A percentile compares a stretch with the other conserved stretches of the same genome.
These are phyloP conservation scores for Pythium coloratum DNA, from an alignment of 352 stramenopile genomes.

Conservation along the genomic window DNA sequence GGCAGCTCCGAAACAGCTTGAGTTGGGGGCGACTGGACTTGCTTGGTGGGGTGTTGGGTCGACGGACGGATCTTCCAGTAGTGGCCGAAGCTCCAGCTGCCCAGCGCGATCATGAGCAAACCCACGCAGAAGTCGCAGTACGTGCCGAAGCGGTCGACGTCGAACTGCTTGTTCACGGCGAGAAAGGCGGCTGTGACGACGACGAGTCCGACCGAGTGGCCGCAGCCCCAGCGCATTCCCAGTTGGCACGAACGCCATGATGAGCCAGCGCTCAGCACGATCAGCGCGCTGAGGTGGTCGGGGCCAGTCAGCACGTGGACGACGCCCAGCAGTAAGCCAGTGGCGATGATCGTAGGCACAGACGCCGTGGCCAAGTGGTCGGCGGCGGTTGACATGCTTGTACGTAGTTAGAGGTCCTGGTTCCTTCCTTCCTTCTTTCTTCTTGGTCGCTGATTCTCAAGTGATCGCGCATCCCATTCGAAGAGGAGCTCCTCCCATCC, in stretches of 20 bases:
- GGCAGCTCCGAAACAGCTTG: not conserved
- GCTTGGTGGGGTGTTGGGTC: not conserved
- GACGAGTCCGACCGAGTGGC: conserved; percentile 81
- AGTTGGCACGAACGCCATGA: conserved; percentile 70
- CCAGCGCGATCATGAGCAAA: conserved; percentile 53
- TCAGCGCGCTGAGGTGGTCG: conserved; percentile 85
- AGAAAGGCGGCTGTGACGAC: conserved; percentile 60
- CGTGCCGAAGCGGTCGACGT: conserved; percentile 44
- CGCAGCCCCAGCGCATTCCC: conserved; percentile 82
- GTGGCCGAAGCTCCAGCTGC: conserved; percentile 39
- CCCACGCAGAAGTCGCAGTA: conserved; percentile 61
- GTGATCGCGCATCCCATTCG: conserved; percentile 11
- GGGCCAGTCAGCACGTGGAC: conserved; percentile 61
- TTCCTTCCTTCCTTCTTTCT: not conserved
- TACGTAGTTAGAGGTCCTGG: not conserved
- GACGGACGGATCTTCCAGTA: conserved; percentile 40
- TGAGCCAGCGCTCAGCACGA: conserved; percentile 74
- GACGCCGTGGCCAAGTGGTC: conserved; percentile 27
- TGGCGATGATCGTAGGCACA: conserved; percentile 41
- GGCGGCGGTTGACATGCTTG: conserved; percentile 10
- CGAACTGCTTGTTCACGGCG: conserved; percentile 40
- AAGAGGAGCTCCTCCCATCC: conserved; percentile 1
- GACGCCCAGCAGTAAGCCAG: conserved; percentile 44
- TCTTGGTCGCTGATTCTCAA: not conserved
- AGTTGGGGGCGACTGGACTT: not conserved